Conservation (phyloP, 305 asterid genomes). For the Fraxinus velutina region DNA sequence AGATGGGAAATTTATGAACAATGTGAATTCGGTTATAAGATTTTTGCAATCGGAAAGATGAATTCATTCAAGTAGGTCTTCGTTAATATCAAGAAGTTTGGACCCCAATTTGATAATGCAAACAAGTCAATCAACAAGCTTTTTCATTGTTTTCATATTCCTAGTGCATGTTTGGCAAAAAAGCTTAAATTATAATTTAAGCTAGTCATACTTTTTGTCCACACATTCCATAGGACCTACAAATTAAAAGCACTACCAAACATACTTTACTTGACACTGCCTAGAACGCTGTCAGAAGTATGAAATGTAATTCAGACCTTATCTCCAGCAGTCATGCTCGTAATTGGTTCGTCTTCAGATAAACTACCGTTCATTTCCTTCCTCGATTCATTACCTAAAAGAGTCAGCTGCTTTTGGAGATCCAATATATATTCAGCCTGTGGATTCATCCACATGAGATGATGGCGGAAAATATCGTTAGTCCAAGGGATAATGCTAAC, state of each 20-base stretch:
- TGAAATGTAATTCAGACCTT: constrained; percentile 45
- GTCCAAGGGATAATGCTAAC: not conserved
- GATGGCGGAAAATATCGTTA: not conserved
- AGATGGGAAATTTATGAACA: not conserved
- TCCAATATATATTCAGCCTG: constrained; percentile 93
- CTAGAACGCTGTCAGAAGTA: not conserved
- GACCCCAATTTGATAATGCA: not conserved
- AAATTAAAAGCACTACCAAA: not conserved
- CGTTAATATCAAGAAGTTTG: not conserved
- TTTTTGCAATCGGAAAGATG: not conserved
- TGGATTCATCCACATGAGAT: constrained; percentile 20
- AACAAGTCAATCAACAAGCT: not conserved
- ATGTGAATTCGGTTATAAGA: not conserved
- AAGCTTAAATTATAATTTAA: not conserved
- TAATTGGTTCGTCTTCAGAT: constrained; percentile 64
- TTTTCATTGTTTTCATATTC: constrained; percentile 6
- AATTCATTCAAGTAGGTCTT: not conserved
- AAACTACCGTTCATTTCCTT: constrained; percentile 60
- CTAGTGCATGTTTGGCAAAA: not conserved
- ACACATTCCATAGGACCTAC: not conserved
- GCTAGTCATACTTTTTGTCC: not conserved
- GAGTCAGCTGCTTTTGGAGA: constrained; percentile 83
- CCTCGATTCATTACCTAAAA: constrained; percentile 70
- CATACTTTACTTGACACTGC: not conserved
- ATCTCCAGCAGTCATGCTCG: constrained; percentile 62